phyloP scores from a whole-genome alignment of 805 yeast species.

The Grigorovia yakushimaensis region DNA sequence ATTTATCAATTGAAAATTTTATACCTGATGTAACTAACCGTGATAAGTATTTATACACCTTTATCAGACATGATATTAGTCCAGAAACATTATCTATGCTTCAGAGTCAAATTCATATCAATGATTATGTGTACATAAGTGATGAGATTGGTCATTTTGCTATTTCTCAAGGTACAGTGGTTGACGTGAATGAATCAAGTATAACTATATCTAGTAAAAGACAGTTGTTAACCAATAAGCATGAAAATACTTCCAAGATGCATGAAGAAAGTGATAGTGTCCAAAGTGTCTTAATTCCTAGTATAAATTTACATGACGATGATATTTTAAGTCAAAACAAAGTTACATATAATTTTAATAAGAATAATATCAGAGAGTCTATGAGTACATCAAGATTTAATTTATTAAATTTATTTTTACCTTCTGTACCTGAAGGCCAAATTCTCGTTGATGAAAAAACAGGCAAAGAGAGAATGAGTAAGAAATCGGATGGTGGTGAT shows the following conservation, averaged over 20 bases:
- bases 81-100: slow-evolving; percentile 13
- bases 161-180: slow-evolving; percentile 52
- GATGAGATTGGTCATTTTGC: slow-evolving; percentile 76
- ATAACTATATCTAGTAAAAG: slow-evolving; percentile 46
- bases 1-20: slow-evolving; percentile 34
- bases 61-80: slow-evolving; percentile 30
- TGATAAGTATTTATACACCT: slow-evolving; percentile 37
- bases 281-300: slow-evolving; percentile 11
- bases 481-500: slow-evolving; percentile 31
- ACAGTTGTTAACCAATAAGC: slow-evolving; percentile 32
- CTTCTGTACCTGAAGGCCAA: slow-evolving; percentile 22
- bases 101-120: slow-evolving; percentile 39
- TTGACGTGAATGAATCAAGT: slow-evolving; percentile 32
- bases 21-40: slow-evolving; percentile 11
- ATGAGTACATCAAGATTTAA: slow-evolving; percentile 71
- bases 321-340: slow-evolving; percentile 28
- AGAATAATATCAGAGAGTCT: slow-evolving; percentile 67
- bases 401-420: slow-evolving; percentile 54
- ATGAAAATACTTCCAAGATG: slow-evolving; percentile 17
- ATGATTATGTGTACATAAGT: slow-evolving; percentile 65
- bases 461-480: slow-evolving; percentile 7
- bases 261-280: slow-evolving; percentile 3
- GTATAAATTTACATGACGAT: slow-evolving; percentile 3
- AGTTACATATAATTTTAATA: slow-evolving; percentile 57
- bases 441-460: slow-evolving; percentile 20